phyloP scores from a whole-genome alignment of 148 eudicot species.

The Dianthus caryophyllus region DNA sequence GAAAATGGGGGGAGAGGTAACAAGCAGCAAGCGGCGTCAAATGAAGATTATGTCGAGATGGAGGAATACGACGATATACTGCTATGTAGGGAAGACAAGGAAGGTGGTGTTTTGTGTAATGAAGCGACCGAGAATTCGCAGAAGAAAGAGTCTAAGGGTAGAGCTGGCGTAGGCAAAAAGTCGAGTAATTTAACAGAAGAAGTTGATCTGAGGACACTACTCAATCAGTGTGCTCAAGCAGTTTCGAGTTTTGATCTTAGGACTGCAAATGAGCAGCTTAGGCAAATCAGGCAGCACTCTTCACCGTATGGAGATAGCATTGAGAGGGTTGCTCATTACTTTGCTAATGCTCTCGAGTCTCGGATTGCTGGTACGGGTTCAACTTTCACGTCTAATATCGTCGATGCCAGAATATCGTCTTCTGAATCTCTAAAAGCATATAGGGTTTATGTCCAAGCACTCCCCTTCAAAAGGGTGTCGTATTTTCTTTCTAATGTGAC shows the following conservation, averaged over 20 bases:
- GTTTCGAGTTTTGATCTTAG: constrained; percentile 39
- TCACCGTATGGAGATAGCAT: constrained; percentile 40
- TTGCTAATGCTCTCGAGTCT: constrained; percentile 49
- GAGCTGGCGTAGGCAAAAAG: constrained; percentile 26
- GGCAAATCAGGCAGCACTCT: constrained; percentile 38
- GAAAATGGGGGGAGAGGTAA: constrained; percentile 37
- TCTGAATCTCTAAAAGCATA: constrained; percentile 34
- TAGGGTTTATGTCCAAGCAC: constrained; percentile 25
- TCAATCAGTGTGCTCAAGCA: constrained; percentile 51
- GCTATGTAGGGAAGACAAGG: constrained; percentile 29
- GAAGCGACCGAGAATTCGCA: constrained; percentile 19
- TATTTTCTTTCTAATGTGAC: constrained; percentile 25
- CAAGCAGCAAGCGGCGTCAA: constrained; percentile 46
- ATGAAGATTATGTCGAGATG: constrained; percentile 38
- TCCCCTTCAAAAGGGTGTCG: constrained; percentile 36
- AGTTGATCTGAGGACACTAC: constrained; percentile 45
- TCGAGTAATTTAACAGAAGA: constrained; percentile 26
- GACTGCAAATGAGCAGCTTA: constrained; percentile 37
- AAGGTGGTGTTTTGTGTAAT: constrained; percentile 12
- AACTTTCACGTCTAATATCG: constrained; percentile 20
- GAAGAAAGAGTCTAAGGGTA: constrained; percentile 27
- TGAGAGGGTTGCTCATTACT: constrained; percentile 44
- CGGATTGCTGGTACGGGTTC: constrained; percentile 46
- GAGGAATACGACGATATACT: constrained; percentile 51
- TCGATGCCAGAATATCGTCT: constrained; percentile 26